Evolutionary conservation across 176 grass and related monocot genomes (phyloP).

Genomic region (Oryza glumipatula): DNA sequence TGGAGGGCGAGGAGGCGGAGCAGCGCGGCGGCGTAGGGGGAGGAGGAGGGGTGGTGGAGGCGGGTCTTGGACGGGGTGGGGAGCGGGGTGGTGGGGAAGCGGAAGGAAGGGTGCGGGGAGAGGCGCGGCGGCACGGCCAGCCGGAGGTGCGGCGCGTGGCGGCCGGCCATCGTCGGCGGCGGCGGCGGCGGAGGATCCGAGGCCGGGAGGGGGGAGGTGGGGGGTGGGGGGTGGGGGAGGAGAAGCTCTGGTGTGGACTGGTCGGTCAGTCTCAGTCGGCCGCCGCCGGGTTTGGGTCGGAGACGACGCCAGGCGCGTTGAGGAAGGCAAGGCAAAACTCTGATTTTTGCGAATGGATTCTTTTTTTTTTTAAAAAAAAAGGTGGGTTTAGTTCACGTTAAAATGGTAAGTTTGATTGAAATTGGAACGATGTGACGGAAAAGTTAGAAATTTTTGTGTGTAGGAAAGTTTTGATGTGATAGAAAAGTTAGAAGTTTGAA

Average conservation of each 20-base stretch:
- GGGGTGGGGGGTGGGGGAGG: background rate
- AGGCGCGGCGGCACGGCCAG: slow-evolving; percentile 57
- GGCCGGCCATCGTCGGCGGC: slow-evolving; percentile 9
- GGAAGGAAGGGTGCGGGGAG: slow-evolving; percentile 37
- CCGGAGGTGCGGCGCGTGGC: slow-evolving; percentile 51
- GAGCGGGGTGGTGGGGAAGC: slow-evolving; percentile 51
- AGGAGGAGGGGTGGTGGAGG: background rate
- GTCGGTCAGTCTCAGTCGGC: background rate
- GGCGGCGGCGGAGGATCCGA: slow-evolving; percentile 35
- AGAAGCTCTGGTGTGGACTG: background rate
- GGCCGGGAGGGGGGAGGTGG: background rate
- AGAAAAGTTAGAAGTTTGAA: no score
- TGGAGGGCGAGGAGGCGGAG: slow-evolving; percentile 61
- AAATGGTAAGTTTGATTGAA: no score
- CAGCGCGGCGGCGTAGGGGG: slow-evolving; percentile 55
- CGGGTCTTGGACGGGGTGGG: slow-evolving; percentile 56
- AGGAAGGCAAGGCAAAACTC: no score
- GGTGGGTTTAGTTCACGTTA: no score
- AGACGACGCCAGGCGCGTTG: background rate
- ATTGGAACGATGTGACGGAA: no score
- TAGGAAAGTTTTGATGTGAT: no score
- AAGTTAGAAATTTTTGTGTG: no score
- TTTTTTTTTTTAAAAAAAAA: no score
- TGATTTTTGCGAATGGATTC: no score
- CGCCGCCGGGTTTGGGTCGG: background rate